phyloP scores from a whole-genome alignment of 805 yeast species.

The Brettanomyces anomalus region DNA sequence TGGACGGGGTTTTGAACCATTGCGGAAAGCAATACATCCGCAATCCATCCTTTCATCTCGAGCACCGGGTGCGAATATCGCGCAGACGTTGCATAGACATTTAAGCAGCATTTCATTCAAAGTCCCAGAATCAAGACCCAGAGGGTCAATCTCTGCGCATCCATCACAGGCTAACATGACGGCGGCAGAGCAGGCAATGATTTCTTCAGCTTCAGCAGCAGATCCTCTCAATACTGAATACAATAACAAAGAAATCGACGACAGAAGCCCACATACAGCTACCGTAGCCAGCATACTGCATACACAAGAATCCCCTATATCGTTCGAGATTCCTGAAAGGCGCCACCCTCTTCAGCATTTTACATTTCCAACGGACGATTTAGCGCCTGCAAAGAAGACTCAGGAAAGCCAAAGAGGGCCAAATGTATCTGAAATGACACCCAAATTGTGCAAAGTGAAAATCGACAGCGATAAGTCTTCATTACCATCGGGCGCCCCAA shows the following conservation, averaged over 20 bases:
- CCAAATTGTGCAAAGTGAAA: no score
- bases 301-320: slow-evolving; percentile 12
- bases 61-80: slow-evolving; percentile 4
- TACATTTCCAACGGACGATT: slow-evolving; percentile 17
- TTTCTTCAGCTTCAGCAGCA: slow-evolving; percentile 5
- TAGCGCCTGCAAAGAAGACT: slow-evolving; percentile 4
- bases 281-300: slow-evolving; percentile 2
- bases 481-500: background rate
- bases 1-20: background rate
- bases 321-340: slow-evolving; percentile 12
- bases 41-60: slow-evolving; percentile 4
- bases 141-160: slow-evolving; percentile 44
- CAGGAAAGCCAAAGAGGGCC: background rate
- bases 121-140: slow-evolving; percentile 30
- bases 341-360: slow-evolving; percentile 14
- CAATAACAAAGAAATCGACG: background rate
- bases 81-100: background rate
- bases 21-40: background rate
- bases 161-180: background rate
- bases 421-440: no score
- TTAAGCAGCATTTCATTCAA: slow-evolving; percentile 35
- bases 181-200: slow-evolving; percentile 4
- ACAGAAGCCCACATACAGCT: background rate
- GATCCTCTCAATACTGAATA: slow-evolving; percentile 2
- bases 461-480: no score